A percentile compares a stretch with the other conserved stretches of the same genome.
Evolutionary conservation across 1,284 basidiomycete genomes (phyloP).

Genomic region (Puccinia triticina): DNA sequence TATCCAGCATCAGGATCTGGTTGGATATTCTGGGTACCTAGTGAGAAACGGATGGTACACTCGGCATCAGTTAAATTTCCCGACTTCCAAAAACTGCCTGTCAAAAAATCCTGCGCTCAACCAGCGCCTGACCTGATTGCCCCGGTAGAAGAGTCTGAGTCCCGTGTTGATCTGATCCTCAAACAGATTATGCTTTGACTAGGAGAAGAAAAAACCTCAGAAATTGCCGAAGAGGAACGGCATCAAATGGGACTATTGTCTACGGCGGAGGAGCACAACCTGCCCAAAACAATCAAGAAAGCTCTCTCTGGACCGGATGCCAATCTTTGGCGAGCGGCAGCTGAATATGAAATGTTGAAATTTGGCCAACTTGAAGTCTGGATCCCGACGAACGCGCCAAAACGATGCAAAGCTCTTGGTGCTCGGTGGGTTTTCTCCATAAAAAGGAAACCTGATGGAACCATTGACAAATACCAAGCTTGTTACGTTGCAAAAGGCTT

Average conservation of each 20-base stretch:
- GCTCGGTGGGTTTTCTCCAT: too few species aligned
- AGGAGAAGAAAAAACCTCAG: neutral
- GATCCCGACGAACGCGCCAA: neutral
- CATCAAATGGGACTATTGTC: neutral
- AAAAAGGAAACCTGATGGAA: too few species aligned
- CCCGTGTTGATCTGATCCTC: neutral
- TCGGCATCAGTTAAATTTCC: too few species aligned
- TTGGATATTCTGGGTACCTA: conserved; percentile 20
- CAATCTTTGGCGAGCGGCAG: neutral
- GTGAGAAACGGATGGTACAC: too few species aligned
- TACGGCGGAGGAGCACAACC: neutral
- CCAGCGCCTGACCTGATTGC: too few species aligned
- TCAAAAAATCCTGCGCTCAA: too few species aligned
- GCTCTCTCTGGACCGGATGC: neutral
- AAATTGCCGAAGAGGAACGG: neutral
- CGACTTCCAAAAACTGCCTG: too few species aligned
- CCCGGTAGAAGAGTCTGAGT: too few species aligned
- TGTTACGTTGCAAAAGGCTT: neutral
- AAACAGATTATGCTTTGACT: neutral
- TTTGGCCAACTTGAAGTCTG: conserved; percentile 16
- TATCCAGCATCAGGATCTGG: too few species aligned
- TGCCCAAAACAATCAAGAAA: neutral
- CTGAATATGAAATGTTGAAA: neutral
- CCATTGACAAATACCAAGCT: neutral
- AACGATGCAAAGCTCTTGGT: neutral